Percentiles rank a stretch among this genome's conserved stretches.
These are phyloP conservation scores for Volvox carteri DNA, from an alignment of 163 green algal genomes.

Conservation along the genomic window DNA sequence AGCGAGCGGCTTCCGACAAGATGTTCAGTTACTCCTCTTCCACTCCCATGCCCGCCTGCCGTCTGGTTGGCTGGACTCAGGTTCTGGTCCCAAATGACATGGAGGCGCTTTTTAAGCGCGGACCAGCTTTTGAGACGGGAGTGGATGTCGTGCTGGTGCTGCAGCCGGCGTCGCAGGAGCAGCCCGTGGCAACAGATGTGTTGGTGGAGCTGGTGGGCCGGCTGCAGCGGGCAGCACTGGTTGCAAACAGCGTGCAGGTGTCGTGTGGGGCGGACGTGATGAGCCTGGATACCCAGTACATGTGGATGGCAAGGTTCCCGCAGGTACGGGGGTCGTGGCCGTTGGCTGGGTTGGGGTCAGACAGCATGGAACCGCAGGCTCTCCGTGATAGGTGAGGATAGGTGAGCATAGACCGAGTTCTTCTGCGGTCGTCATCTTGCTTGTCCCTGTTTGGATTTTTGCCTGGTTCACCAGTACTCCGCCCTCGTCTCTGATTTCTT, in stretches of 20 bases:
- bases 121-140: constrained; percentile 54
- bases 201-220: constrained; percentile 29
- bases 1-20: too few species aligned
- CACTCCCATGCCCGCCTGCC: too few species aligned
- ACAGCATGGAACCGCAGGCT: too few species aligned
- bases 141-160: constrained; percentile 59
- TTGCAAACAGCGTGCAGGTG: constrained; percentile 26
- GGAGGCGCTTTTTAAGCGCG: constrained; percentile 64
- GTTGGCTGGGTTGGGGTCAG: neutral
- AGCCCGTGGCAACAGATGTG: neutral
- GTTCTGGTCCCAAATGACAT: constrained; percentile 58
- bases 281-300: neutral
- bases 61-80: too few species aligned
- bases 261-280: constrained; percentile 34
- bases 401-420: too few species aligned
- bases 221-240: constrained; percentile 22
- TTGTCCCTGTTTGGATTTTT: too few species aligned
- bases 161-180: constrained; percentile 28
- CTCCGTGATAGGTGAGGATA: too few species aligned
- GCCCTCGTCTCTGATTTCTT: too few species aligned
- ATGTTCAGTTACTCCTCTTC: too few species aligned
- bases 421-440: too few species aligned
- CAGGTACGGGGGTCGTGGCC: neutral
- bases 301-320: constrained; percentile 50
- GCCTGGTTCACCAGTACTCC: too few species aligned